Conservation (phyloP, 352 stramenopile species). For the Halophytophthora polymorphica region DNA sequence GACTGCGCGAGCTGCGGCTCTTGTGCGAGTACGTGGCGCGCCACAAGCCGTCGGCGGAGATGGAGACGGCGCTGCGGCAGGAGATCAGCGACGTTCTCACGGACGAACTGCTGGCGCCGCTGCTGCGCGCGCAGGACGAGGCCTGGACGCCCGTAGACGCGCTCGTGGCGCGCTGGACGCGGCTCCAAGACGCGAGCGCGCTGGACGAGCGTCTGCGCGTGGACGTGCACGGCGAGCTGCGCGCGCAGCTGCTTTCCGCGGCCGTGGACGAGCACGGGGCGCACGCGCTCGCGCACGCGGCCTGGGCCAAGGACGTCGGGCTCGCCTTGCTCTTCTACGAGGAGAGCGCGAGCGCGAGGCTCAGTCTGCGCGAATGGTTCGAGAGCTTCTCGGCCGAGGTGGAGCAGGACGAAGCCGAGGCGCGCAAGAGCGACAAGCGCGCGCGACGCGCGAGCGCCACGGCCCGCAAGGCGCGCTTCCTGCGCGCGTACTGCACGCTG, state of each 20-base stretch:
- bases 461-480: slow-evolving; percentile 53
- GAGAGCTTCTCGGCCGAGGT: slow-evolving; percentile 49
- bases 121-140: slow-evolving; percentile 23
- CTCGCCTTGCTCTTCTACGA: slow-evolving; percentile 72
- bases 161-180: slow-evolving; percentile 27
- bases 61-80: slow-evolving; percentile 39
- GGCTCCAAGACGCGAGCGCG: slow-evolving; percentile 21
- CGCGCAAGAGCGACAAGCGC: slow-evolving; percentile 13
- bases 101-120: slow-evolving; percentile 28
- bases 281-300: slow-evolving; percentile 9
- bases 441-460: slow-evolving; percentile 11
- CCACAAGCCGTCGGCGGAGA: slow-evolving; percentile 23
- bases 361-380: slow-evolving; percentile 71
- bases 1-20: slow-evolving; percentile 37
- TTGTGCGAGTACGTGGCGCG: slow-evolving; percentile 43
- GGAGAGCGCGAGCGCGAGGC: slow-evolving; percentile 51
- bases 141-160: slow-evolving; percentile 4
- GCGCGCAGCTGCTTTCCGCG: slow-evolving; percentile 39
- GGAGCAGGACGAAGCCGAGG: slow-evolving; percentile 7
- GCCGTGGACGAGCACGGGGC: slow-evolving; percentile 23
- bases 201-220: slow-evolving; percentile 40
- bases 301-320: slow-evolving; percentile 58
- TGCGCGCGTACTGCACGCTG: slow-evolving; percentile 63
- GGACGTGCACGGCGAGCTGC: slow-evolving; percentile 55
- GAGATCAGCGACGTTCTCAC: slow-evolving; percentile 53